Base-by-base conservation (phyloP, 108 stramenopile genomes). In the Cyclostephanos tholiformis region DNA sequence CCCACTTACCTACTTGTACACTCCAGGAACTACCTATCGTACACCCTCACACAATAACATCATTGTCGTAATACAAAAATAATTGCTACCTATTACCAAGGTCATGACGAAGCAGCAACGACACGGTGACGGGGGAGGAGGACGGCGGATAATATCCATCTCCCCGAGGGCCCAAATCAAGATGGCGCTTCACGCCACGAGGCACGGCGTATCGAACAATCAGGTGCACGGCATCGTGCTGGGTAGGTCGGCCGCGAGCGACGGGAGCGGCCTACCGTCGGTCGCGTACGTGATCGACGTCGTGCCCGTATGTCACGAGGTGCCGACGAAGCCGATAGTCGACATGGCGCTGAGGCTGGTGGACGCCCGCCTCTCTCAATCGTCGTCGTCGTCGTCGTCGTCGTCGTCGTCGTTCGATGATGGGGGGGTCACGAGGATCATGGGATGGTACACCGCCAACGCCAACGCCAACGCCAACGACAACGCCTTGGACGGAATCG, bases 371-470 rank as follows among this genome's bases (percentile, higher is more conserved):
- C 57, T 79, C 36, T 27, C 22, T 35, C 17, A 51, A 39, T n/a
- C 23, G 56, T 6, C 20, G 9, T 16, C 25, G 19, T 8, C 25
- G 23, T 12, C 53, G 22, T 35, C 27, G 57, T 30, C 14, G 38
- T 11, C 55, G 35, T 19, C 36, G 39, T 55, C 19, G 39, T 1
- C 52, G 16, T 35, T 8, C 27, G 49, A 46, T 7, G 65, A 36
- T 2, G 63, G 43, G 16, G 65, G 23, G 11, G 63, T 29, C 23
- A 27, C 61, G 23, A 66, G 23, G 32, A 82, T 93, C 59, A 76
- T 93, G 13, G 92, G 92, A 29, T 93, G 92, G 92, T 93, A 87
- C 65, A 87, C 84, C 44, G 75, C 83, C 67, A 82, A 79, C 50
- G 66, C 65, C 26, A 67, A 65, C 44, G 75, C 50, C 53, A 57